Evolutionary conservation across 129 eudicot genomes (phyloP), one percentile per base, ranked within the genome.

Genomic region (Flaveria ramosissima): DNA sequence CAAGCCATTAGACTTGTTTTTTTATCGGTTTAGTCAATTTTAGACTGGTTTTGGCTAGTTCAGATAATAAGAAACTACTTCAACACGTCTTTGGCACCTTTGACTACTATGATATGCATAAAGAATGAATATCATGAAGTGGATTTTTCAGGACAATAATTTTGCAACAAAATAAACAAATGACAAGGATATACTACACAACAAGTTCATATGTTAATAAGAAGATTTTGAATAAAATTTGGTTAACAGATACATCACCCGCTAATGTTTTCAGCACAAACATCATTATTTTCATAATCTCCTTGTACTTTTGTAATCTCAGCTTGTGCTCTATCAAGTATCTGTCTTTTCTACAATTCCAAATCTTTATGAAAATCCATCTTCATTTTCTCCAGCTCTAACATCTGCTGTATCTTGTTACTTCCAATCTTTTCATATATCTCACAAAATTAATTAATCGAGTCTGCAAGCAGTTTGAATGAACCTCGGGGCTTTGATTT

Each of bases 381-480:
- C 81, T 92, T 82, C 93, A 92, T 88, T 64, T 87, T 89, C 57
- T 92, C 96, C 76, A 92, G 79, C 73, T 92, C 93, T 70, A 87
- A 59, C 91, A 92, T 85, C 71, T 92, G 89, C 39, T 85, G 74
- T 67, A 91, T 88, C 81, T 89, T 89, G 69, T 77, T 81, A 72
- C 63, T 88, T 73, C 89, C 96, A 46, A 82, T 78, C 87, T 88
- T 89, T 76, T 86, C 86, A 72, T 89, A 92, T 39, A 89, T 82
- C 51, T 87, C 89, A 60, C 93, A 84, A 74, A 87, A 92, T 42
- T 88, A 89, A 59, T 84, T 70, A 70, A 92, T 83, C n/a, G 96
- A 89, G 70, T 89, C 91, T 43, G 97, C 93, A 55, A 92, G 85
- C 81, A 86, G 39, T 64, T 80, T 85, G 70, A 89, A 84, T 32